Evolutionary conservation across 768 basidiomycete genomes (phyloP), one percentile per base, ranked within the genome.

Genomic region (Cystobasidium tubakii): DNA sequence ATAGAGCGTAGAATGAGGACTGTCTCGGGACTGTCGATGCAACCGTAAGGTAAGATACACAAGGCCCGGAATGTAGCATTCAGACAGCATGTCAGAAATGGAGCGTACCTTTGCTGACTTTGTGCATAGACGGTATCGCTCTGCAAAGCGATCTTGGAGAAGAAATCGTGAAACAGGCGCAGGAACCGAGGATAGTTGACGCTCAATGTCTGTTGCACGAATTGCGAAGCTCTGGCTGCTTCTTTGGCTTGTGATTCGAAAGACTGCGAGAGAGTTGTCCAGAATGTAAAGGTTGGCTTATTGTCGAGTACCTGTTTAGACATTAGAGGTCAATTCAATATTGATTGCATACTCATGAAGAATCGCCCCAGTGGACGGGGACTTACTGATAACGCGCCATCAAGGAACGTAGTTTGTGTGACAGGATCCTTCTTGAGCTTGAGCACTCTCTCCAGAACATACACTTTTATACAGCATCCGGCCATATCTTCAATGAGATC

Each of bases 141-240:
- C 79, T 97, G 91, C 13, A 95, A 89, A 1, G 92, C 88, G 66
- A 98, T 92, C 80, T 93, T 93, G 34, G 89, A 87, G 80, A 99
- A 99, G 82, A 99, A 96, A 46, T 93, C 92, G 70, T 99, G 96
- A 82, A 99, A 94, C 1, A 97, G 85, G 12, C 96, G 86, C 10
- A 99, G 81, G 1, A 99, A 84, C 62, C 87, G 86, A 1, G 94
- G 92, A 82, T 98, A 98, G 21, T 90, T 90, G 1, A 87, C 84
- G 76, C 88, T 88, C 46, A 99, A 83, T 2, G 91, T 90, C 78
- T 94, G 92, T 77, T 97, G 93, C 13, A 97, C 81, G 81, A 98
- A 98, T 0, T 87, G 86, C 0, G 95, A 97, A 21, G 85, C 92
- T 96, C 75, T n/a, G 3, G 42, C 34, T 0, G 39, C n/a, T 21